These are phyloP conservation scores for Aspergillus sp. DNA, from an alignment of 2,329 filamentous ascomycete genomes.

Conservation along the genomic window DNA sequence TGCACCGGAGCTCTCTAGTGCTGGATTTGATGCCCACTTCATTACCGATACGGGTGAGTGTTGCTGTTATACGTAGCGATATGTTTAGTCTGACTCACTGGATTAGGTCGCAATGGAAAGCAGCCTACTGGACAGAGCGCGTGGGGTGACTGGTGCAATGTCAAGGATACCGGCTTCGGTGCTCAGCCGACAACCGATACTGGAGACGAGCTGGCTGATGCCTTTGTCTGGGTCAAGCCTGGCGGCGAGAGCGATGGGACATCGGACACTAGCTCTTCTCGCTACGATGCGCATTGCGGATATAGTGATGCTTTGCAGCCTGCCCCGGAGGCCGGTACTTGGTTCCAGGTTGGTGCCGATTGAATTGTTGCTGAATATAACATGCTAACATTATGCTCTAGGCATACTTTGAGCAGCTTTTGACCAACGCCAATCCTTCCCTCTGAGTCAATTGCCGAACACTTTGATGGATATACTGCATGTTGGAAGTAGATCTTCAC, in stretches of 20 bases:
- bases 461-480: background rate
- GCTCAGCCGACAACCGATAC: conserved; percentile 65
- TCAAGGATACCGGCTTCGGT: conserved; percentile 65
- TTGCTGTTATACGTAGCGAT: background rate
- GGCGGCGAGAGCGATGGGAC: conserved; percentile 59
- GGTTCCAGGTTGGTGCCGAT: conserved; percentile 58
- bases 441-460: background rate
- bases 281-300: conserved; percentile 61
- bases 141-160: conserved; percentile 71
- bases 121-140: conserved; percentile 58
- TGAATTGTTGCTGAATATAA: conserved; percentile 27
- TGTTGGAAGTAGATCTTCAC: background rate
- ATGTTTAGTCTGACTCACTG: background rate
- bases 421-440: conserved; percentile 33
- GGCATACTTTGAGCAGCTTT: conserved; percentile 34
- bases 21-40: conserved; percentile 57
- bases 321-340: conserved; percentile 69
- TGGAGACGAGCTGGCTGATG: conserved; percentile 60
- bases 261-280: conserved; percentile 50
- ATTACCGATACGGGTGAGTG: conserved; percentile 55
- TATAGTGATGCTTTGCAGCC: conserved; percentile 58
- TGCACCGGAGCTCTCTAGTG: conserved; percentile 49
- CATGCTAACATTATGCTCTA: conserved; percentile 11
- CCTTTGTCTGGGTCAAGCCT: conserved; percentile 72
- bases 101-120: conserved; percentile 60